Percentiles rank a stretch among this genome's conserved stretches.
Conservation (phyloP, 345 rosid genomes). For the Pelargonium nanum region DNA sequence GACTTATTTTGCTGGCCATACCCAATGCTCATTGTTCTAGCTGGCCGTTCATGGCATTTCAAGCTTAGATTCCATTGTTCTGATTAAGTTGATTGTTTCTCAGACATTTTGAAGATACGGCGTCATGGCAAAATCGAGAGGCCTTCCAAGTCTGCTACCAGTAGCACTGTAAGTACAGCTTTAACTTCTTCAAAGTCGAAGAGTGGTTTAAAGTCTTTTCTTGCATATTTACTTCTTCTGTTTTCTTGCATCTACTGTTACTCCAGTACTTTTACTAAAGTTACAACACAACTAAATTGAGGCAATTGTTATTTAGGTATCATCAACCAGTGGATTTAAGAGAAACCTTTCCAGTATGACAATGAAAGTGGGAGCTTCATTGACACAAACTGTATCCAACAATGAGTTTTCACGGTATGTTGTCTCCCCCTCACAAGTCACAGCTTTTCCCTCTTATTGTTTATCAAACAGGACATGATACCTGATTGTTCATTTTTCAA, state of each 20-base stretch:
- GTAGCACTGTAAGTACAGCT: constrained; percentile 31
- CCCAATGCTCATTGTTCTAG: not conserved
- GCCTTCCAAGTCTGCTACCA: constrained; percentile 12
- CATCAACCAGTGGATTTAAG: constrained; percentile 22
- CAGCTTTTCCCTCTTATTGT: not conserved
- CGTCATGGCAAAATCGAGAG: not conserved
- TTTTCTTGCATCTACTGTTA: not conserved
- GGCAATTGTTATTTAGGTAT: constrained; percentile 22
- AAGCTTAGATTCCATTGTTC: not conserved
- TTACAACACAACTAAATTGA: not conserved
- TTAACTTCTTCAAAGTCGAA: not conserved
- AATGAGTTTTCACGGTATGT: constrained; percentile 28
- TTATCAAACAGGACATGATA: not conserved
- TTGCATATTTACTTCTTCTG: not conserved
- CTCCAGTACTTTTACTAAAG: not conserved
- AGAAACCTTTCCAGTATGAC: constrained; percentile 22
- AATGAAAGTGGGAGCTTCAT: constrained; percentile 25
- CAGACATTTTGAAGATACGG: not conserved
- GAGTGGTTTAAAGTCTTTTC: not conserved
- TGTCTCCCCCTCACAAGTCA: not conserved
- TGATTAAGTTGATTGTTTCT: not conserved
- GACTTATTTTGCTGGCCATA: no score
- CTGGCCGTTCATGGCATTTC: not conserved
- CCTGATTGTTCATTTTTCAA: constrained; percentile 3
- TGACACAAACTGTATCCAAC: constrained; percentile 18